Evolutionary conservation across 768 basidiomycete genomes (phyloP).

Genomic region (Serendipita indica): DNA sequence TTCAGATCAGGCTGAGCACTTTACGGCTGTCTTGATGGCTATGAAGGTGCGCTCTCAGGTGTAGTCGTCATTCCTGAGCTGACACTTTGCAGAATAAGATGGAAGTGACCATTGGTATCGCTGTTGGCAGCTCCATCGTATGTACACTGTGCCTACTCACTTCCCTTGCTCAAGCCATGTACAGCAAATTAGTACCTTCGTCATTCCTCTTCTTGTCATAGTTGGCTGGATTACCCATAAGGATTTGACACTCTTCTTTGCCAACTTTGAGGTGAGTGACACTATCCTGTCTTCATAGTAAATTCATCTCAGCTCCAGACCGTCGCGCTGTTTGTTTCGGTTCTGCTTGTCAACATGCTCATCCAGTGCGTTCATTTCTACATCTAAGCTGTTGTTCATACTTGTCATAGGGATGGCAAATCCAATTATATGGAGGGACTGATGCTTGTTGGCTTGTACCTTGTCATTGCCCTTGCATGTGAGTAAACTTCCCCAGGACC

Average conservation of each 20-base stretch:
- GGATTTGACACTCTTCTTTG: conserved; percentile 68
- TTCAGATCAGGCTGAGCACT: conserved; percentile 56
- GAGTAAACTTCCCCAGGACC: conserved; percentile 18
- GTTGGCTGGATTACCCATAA: conserved; percentile 74
- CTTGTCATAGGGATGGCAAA: conserved; percentile 49
- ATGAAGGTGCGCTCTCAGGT: conserved; percentile 41
- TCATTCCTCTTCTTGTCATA: conserved; percentile 75
- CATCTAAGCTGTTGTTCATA: neutral
- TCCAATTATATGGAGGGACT: conserved; percentile 89
- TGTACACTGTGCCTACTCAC: conserved; percentile 19
- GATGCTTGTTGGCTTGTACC: conserved; percentile 53
- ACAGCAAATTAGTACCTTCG: conserved; percentile 76
- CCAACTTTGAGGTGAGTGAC: conserved; percentile 56
- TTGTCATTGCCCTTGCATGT: conserved; percentile 73
- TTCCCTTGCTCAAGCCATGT: neutral
- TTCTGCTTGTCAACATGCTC: conserved; percentile 74
- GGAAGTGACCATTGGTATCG: conserved; percentile 63
- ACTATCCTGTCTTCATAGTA: neutral
- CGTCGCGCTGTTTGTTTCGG: conserved; percentile 70
- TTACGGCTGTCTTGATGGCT: conserved; percentile 21
- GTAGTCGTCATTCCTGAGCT: conserved; percentile 59
- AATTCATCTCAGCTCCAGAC: conserved; percentile 35
- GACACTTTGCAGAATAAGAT: conserved; percentile 44
- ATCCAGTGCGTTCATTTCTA: conserved; percentile 24
- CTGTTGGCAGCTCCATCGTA: conserved; percentile 70